Percentiles rank a stretch among this genome's conserved stretches.
Evolutionary conservation across 2,329 filamentous ascomycete genomes (phyloP).

Genomic region (Dendryphion nanum): DNA sequence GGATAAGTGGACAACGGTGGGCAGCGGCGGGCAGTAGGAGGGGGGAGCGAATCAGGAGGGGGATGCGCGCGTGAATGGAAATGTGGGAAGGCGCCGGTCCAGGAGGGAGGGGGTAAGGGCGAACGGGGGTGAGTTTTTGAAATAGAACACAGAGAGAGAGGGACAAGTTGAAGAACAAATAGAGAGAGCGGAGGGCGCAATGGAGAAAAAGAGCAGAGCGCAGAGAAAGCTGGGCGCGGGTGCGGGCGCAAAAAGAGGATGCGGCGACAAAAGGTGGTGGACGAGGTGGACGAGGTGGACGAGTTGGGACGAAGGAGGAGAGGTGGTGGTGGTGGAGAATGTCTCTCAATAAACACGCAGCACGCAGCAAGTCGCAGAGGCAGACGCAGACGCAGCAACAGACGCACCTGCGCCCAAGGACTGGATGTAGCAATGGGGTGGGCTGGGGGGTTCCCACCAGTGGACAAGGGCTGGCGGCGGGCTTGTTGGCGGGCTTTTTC

Average conservation of each 20-base stretch:
- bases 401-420: not conserved
- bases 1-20: too few species aligned
- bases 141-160: not conserved
- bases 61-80: too few species aligned
- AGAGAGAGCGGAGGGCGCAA: too few species aligned
- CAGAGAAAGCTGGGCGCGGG: too few species aligned
- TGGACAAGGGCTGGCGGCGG: too few species aligned
- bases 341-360: not conserved
- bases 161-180: not conserved
- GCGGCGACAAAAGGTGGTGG: not conserved
- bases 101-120: not conserved
- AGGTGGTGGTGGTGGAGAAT: not conserved
- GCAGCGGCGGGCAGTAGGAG: not conserved
- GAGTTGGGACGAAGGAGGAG: not conserved
- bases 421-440: too few species aligned
- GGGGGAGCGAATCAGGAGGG: too few species aligned
- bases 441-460: too few species aligned
- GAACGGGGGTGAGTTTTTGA: not conserved
- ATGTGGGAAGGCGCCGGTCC: not conserved
- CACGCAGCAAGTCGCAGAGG: not conserved
- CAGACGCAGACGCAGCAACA: not conserved
- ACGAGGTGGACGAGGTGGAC: not conserved
- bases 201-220: too few species aligned
- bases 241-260: constrained; percentile 1
- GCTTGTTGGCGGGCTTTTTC: too few species aligned